Base-by-base conservation (phyloP, 768 basidiomycete species). In the Flagelloscypha sp. region DNA sequence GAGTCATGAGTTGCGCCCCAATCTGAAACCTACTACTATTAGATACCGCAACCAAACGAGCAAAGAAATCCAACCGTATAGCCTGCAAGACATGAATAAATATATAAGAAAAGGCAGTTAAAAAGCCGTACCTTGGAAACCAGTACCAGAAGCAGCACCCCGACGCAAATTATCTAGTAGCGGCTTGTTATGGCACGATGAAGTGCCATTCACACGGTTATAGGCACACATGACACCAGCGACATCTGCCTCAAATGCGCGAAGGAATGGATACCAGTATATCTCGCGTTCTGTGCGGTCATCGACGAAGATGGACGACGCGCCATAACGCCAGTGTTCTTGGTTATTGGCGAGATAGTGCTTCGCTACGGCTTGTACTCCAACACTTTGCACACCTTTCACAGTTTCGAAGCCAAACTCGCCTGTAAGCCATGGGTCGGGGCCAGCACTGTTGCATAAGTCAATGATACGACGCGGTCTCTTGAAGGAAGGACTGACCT, bases 371-470 rank as follows among this genome's bases (percentile, higher is more conserved):
- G 77, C 75, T 43, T 72, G 70, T 12, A 80, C 75, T 10, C 77
- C 77, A 24, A 65, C 59, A 43, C 63, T 65, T 45, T 82, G 79
- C 7, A 79, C 63, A 1, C 79, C 78, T 3, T 61, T 54, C 32
- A 81, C 65, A 0, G 76, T 78, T 48, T 75, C 67, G 40, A 67
- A 74, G 0, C 74, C 68, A 9, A 66, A 74, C 55, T 75, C 75
- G 5, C 79, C 79, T 33, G 63, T 65, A 7, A 83, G 62, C 47
- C 73, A 81, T 1, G 79, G 79, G 54, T 82, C 79, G 3, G 67
- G 72, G 19, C 76, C 69, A 42, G 68, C 70, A 37, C 67, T 70
- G 17, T 7, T 10, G n/a, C n/a, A n/a, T n/a, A n/a, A n/a, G n/a
- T n/a, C n/a, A 17, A 36, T 30, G 24, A 37, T 31, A 27, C 30